Evolutionary conservation across 306 rosid genomes (phyloP).

Genomic region (Carpinus viminea): DNA sequence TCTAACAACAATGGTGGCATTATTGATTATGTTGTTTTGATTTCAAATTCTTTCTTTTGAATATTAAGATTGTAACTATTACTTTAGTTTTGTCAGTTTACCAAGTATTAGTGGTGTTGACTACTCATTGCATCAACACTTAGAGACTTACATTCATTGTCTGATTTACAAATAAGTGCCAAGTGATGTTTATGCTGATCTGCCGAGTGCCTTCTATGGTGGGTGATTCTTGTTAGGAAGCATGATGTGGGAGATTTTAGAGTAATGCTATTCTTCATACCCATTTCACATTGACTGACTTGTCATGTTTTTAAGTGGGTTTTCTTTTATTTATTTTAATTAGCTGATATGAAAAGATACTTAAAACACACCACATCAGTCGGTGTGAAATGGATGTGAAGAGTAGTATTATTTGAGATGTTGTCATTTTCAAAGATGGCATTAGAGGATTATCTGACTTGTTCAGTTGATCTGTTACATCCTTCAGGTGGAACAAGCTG

Average conservation of each 20-base stretch:
- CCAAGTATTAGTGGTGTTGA: not conserved
- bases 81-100: slow-evolving; percentile 3
- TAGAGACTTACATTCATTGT: slow-evolving; percentile 1
- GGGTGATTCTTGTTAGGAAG: slow-evolving; percentile 9
- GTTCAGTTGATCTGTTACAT: slow-evolving; percentile 33
- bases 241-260: slow-evolving; percentile 9
- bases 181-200: not conserved
- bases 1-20: not conserved
- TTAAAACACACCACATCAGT: too few species aligned
- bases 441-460: not conserved
- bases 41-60: slow-evolving; percentile 12
- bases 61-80: not conserved
- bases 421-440: not conserved
- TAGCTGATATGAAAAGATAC: too few species aligned
- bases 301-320: too few species aligned
- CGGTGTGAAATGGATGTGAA: too few species aligned
- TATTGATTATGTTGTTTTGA: not conserved
- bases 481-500: slow-evolving; percentile 73
- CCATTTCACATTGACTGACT: too few species aligned
- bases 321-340: too few species aligned
- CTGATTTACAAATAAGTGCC: not conserved
- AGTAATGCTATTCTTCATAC: too few species aligned
- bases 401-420: not conserved
- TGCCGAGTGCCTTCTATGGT: not conserved
- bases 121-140: not conserved